Conservation (phyloP, 306 rosid species). For the Begonia masoniana region DNA sequence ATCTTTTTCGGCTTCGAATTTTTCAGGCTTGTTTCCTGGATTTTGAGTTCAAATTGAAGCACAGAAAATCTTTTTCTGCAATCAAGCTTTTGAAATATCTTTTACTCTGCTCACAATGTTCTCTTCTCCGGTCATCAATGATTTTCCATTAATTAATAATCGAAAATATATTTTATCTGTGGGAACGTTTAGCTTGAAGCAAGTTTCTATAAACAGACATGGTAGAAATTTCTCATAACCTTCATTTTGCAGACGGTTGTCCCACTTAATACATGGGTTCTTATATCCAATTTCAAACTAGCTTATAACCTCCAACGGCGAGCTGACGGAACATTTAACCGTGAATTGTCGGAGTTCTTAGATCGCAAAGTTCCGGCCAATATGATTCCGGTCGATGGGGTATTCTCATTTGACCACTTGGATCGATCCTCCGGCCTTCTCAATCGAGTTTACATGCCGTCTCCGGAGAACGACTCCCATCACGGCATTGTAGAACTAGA, state of each 20-base stretch:
- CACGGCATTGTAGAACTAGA: constrained; percentile 41
- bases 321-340: constrained; percentile 56
- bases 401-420: constrained; percentile 57
- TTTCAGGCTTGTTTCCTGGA: background rate
- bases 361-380: constrained; percentile 58
- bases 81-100: background rate
- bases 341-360: constrained; percentile 54
- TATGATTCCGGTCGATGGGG: constrained; percentile 54
- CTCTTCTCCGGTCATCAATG: background rate
- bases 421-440: constrained; percentile 49
- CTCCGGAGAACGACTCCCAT: constrained; percentile 28
- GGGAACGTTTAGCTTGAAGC: too few relatives aligned
- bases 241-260: constrained; percentile 42
- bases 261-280: constrained; percentile 77
- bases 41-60: too few relatives aligned
- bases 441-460: constrained; percentile 38
- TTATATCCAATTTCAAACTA: constrained; percentile 65
- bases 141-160: too few relatives aligned
- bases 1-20: background rate
- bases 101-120: background rate
- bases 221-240: background rate
- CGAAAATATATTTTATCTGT: too few relatives aligned
- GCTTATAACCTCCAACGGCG: constrained; percentile 60
- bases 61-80: background rate
- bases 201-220: background rate